Evolutionary conservation across 2,329 filamentous ascomycete species (phyloP), one percentile per base, ranked within the genome.

Genomic region (Cladorrhinum sp.): DNA sequence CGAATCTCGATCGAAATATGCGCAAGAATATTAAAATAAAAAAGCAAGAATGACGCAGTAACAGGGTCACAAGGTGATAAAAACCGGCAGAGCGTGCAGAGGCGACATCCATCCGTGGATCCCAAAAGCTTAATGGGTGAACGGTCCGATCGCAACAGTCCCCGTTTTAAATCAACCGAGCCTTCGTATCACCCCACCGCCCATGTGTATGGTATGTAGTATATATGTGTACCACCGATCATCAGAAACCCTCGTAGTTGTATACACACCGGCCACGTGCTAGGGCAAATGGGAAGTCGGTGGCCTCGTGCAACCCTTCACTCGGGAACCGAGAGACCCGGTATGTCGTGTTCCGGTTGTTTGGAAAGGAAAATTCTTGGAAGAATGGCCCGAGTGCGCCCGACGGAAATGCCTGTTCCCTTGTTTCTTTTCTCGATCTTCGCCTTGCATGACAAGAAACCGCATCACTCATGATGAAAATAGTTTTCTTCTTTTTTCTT

Each of bases 261-360:
- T 9, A 54, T 59, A 49, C n/a, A 60, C 55, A 41, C 48, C 52
- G 12, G 60, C 62, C 62, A 64, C 60, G 62, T 64, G 62, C 54
- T 60, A 41, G 36, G 41, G n/a, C 41, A 45, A 20, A 45, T 45
- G 4, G 41, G 6, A 18, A 45, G 32, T 45, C 41, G 41, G 41
- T n/a, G 41, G 20, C 41, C 41, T 32, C 23, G 52, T 55, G 32
- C 27, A 55, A 45, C 52, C 52, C 24, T 55, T 55, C 52, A 55
- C 20, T 41, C 20, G 52, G 52, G 52, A 55, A 45, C 52, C 52
- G 52, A 55, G 52, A 55, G 36, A 24, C 52, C 52, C 32, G 29
- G 52, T 4, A 55, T 55, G 32, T 22, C 7, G 52, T 45, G 52
- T n/a, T 55, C 52, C 52, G 52, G n/a, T 7, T 55, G 13, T 38